Conservation (phyloP, 257 asterid genomes). For the Agastache rugosa region DNA sequence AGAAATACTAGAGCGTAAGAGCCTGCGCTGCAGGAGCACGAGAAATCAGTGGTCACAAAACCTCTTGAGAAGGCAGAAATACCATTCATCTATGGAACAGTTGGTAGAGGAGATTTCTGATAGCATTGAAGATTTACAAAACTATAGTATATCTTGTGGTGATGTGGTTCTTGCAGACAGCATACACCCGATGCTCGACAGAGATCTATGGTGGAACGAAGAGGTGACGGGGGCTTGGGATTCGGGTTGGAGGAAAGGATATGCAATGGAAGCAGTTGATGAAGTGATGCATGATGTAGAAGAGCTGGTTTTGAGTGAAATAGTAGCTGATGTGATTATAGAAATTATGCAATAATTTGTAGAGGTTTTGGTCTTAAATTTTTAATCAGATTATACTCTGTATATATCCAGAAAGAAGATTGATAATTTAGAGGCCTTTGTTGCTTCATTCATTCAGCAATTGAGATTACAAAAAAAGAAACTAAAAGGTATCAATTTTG, state of each 20-base stretch:
- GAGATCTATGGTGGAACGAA: slow-evolving; percentile 49
- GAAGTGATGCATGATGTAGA: slow-evolving; percentile 49
- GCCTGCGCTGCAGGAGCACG: slow-evolving; percentile 24
- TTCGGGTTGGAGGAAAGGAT: slow-evolving; percentile 49
- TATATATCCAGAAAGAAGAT: background rate
- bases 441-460: slow-evolving; percentile 6
- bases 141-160: slow-evolving; percentile 32
- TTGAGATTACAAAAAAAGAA: background rate
- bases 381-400: background rate
- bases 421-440: too few relatives aligned
- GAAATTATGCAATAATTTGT: slow-evolving; percentile 30
- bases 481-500: background rate
- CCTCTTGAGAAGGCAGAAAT: slow-evolving; percentile 32
- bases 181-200: slow-evolving; percentile 42
- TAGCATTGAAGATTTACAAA: slow-evolving; percentile 48
- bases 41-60: slow-evolving; percentile 31
- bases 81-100: slow-evolving; percentile 37
- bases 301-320: slow-evolving; percentile 47
- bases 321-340: slow-evolving; percentile 44
- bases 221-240: slow-evolving; percentile 48
- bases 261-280: slow-evolving; percentile 41
- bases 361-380: background rate
- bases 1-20: slow-evolving; percentile 51
- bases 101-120: slow-evolving; percentile 47
- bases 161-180: slow-evolving; percentile 37